Percentiles rank a stretch among this genome's conserved stretches.
Conservation (phyloP, 805 yeast genomes). For the Yarrowia porcina region DNA sequence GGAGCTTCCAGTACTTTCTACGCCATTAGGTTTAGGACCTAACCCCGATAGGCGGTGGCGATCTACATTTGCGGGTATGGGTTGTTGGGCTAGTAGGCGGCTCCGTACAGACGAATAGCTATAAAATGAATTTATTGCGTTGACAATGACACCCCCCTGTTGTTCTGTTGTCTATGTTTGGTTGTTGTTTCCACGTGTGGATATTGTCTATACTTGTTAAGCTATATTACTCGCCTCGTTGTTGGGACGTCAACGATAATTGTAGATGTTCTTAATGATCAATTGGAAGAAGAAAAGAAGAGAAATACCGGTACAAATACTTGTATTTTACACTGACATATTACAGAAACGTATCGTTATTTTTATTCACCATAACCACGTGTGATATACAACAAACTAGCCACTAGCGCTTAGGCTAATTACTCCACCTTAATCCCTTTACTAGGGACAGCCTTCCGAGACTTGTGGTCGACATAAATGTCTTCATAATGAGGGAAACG, state of each 20-base stretch:
- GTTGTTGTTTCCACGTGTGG: background rate
- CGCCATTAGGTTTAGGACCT: constrained; percentile 3
- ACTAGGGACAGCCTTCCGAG: background rate
- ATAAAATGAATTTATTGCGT: background rate
- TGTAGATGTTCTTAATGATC: no score
- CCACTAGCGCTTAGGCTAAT: background rate
- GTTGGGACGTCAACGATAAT: background rate
- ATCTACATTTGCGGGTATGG: background rate
- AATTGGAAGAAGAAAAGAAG: no score
- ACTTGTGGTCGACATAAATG: background rate
- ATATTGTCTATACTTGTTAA: no score
- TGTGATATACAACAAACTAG: background rate
- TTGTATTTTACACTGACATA: no score
- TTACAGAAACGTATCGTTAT: no score
- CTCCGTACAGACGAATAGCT: background rate
- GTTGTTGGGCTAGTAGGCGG: background rate
- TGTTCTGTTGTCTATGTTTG: background rate
- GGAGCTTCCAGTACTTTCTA: constrained; percentile 24
- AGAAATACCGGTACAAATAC: no score
- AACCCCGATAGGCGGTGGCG: constrained; percentile 26
- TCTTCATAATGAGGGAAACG: background rate
- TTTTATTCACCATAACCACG: no score
- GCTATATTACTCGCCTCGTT: no score
- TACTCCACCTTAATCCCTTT: background rate
- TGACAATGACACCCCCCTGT: background rate